These are phyloP conservation scores for Datura wrightii DNA, from an alignment of 257 asterid species.

Conservation along the genomic window DNA sequence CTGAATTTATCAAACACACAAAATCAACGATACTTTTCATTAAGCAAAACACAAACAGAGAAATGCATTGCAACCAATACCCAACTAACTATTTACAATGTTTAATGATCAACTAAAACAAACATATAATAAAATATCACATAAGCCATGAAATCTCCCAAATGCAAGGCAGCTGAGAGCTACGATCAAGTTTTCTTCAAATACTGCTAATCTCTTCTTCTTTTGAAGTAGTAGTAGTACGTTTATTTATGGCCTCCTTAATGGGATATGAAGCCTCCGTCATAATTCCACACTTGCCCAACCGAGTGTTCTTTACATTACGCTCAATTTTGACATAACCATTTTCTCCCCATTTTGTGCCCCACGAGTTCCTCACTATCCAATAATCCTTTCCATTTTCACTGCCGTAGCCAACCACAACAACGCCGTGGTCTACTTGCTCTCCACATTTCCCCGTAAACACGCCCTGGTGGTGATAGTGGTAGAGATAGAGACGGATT, in stretches of 20 bases:
- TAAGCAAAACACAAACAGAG: neutral
- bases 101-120: conserved; percentile 9
- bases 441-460: conserved; percentile 71
- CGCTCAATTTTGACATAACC: conserved; percentile 74
- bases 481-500: neutral
- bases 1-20: neutral
- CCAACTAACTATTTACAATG: conserved; percentile 20
- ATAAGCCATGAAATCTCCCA: neutral
- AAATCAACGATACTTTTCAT: neutral
- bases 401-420: conserved; percentile 77
- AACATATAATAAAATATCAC: neutral
- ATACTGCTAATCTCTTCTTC: neutral
- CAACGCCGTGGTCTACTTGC: conserved; percentile 75
- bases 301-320: conserved; percentile 36
- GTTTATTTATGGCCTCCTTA: conserved; percentile 42
- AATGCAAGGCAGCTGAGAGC: neutral
- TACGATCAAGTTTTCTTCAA: neutral
- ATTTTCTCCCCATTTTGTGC: conserved; percentile 73
- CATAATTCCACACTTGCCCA: conserved; percentile 80
- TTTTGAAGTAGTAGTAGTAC: neutral
- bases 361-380: conserved; percentile 93
- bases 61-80: conserved; percentile 18
- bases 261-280: conserved; percentile 76
- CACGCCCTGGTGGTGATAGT: conserved; percentile 51
- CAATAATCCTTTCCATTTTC: conserved; percentile 73